Conservation (phyloP, 225 moss, liverwort and hornwort genomes). For the Lunularia cruciata region DNA sequence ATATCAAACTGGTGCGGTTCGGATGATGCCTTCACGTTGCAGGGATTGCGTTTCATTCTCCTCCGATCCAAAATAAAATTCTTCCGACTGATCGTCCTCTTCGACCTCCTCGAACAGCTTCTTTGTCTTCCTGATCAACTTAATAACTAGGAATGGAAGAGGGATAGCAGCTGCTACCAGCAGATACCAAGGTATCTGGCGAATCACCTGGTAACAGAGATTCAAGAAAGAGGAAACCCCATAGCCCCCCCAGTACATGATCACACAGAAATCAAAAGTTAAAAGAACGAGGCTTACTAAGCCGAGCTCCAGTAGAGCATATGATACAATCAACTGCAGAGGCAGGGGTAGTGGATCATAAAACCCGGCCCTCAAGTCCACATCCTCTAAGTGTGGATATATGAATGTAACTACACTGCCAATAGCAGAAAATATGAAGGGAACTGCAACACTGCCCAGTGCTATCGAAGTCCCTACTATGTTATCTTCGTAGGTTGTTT, state of each 20-base stretch:
- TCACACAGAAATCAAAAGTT: slow-evolving; percentile 20
- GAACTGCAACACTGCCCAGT: slow-evolving; percentile 13
- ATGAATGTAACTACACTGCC: slow-evolving; percentile 11
- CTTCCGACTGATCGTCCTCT: slow-evolving; percentile 19
- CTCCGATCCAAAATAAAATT: slow-evolving; percentile 24
- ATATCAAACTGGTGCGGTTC: slow-evolving; percentile 16
- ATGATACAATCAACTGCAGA: slow-evolving; percentile 16
- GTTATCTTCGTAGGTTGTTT: slow-evolving; percentile 14
- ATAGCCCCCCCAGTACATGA: slow-evolving; percentile 29
- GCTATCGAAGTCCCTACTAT: slow-evolving; percentile 11
- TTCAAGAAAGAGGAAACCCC: slow-evolving; percentile 2
- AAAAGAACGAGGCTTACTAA: slow-evolving; percentile 21
- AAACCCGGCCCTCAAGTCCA: slow-evolving; percentile 15
- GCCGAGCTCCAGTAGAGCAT: slow-evolving; percentile 18
- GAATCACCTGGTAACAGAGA: slow-evolving; percentile 1
- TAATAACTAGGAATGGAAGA: slow-evolving; percentile 2
- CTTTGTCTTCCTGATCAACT: slow-evolving; percentile 14
- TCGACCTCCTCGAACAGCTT: slow-evolving; percentile 5
- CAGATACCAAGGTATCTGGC: slow-evolving; percentile 20
- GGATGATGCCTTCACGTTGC: slow-evolving; percentile 24
- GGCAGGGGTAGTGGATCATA: slow-evolving; percentile 24
- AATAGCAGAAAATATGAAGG: slow-evolving; percentile 13
- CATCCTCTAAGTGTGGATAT: slow-evolving; percentile 16
- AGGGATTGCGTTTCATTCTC: slow-evolving; percentile 21
- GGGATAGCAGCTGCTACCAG: slow-evolving; percentile 4